Percentiles rank a stretch among this genome's conserved stretches.
phyloP scores from a whole-genome alignment of 1,284 basidiomycete species.

The Microbotryomycetes sp. region DNA sequence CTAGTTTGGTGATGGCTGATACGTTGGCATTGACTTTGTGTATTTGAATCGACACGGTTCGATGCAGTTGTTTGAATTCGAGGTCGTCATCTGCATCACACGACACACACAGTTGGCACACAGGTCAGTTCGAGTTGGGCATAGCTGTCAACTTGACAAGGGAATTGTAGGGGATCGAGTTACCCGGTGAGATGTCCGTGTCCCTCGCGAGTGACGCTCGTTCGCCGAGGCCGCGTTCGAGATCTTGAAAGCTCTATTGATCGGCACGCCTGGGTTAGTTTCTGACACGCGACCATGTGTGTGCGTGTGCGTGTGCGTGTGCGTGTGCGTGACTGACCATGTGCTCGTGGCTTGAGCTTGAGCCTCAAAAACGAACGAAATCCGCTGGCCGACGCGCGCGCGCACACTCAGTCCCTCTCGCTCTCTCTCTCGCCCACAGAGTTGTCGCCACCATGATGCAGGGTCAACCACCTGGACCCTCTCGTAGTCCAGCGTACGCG shows the following conservation, averaged over 20 bases:
- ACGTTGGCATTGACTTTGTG: conserved; percentile 99
- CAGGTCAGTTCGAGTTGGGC: neutral
- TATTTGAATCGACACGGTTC: conserved; percentile 83
- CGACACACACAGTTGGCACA: conserved; percentile 2
- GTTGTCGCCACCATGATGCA: neutral
- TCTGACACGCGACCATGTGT: neutral
- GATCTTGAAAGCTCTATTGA: conserved; percentile 23
- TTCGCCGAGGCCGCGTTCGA: conserved; percentile 28
- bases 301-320: neutral
- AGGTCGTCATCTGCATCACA: conserved; percentile 26
- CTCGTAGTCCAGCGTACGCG: conserved; percentile 2
- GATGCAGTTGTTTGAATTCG: conserved; percentile 67
- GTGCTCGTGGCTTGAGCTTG: neutral
- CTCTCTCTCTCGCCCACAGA: neutral
- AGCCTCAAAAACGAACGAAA: neutral
- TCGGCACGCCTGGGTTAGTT: too few relatives aligned
- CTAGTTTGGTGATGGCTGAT: conserved; percentile 83
- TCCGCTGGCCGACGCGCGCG: neutral
- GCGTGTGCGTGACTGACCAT: neutral
- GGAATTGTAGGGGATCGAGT: neutral
- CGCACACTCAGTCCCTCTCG: neutral
- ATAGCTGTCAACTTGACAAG: neutral
- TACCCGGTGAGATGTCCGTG: conserved; percentile 7
- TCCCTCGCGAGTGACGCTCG: conserved; percentile 12
- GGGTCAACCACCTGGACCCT: conserved; percentile 1